phyloP scores from a whole-genome alignment of 345 rosid species.

The Hevea brasiliensis region DNA sequence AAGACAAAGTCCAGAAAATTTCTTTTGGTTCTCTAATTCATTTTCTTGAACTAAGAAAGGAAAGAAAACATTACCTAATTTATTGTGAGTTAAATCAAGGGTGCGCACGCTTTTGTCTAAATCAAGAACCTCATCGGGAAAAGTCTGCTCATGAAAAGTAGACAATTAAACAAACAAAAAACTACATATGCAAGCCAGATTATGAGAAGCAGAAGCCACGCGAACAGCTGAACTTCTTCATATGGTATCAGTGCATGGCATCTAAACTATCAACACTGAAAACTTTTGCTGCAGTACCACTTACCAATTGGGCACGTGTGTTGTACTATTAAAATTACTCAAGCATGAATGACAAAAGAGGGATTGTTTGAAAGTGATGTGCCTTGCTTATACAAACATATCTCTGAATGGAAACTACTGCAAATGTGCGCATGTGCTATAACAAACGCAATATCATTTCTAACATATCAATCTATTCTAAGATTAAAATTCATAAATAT shows the following conservation, averaged over 20 bases:
- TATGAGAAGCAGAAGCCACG: slow-evolving; percentile 1
- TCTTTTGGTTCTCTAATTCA: not conserved
- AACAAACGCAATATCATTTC: not conserved
- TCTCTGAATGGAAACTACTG: not conserved
- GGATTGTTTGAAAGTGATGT: not conserved
- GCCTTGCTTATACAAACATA: not conserved
- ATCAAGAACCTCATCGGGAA: slow-evolving; percentile 77
- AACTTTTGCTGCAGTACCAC: not conserved
- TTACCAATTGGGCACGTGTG: too few species aligned
- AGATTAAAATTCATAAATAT: not conserved
- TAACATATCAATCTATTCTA: too few species aligned
- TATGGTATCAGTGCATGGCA: not conserved
- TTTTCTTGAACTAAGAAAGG: not conserved
- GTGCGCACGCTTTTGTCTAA: slow-evolving; percentile 78
- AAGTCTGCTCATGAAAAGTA: slow-evolving; percentile 54
- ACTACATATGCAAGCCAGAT: slow-evolving; percentile 5
- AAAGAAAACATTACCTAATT: slow-evolving; percentile 52
- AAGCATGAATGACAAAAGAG: not conserved
- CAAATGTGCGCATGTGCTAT: not conserved
- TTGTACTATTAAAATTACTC: not conserved
- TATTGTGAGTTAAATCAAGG: slow-evolving; percentile 84
- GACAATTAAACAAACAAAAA: slow-evolving; percentile 8
- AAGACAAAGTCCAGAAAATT: not conserved
- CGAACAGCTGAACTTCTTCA: slow-evolving; percentile 3
- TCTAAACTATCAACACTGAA: not conserved